A percentile compares a stretch with the other conserved stretches of the same genome.
Conservation (phyloP, 192 early-diverging fungal species). For the Coemansia sp. region DNA sequence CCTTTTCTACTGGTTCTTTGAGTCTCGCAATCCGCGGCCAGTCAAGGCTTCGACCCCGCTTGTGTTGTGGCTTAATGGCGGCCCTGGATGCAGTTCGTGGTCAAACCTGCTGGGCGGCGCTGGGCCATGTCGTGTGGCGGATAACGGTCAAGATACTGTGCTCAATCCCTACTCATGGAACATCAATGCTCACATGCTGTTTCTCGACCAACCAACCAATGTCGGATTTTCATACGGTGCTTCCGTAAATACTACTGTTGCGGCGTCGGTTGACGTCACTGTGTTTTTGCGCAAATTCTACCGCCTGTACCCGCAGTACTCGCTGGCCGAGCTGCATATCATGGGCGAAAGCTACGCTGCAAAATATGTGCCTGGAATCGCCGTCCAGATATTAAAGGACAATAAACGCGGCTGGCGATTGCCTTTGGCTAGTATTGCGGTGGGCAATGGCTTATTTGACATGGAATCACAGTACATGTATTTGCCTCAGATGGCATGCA, state of each 20-base stretch:
- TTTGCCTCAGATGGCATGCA: constrained; percentile 70
- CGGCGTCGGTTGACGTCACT: constrained; percentile 78
- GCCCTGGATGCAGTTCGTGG: constrained; percentile 78
- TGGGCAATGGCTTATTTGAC: constrained; percentile 90
- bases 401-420: constrained; percentile 23
- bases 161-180: constrained; percentile 86
- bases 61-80: constrained; percentile 76
- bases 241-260: constrained; percentile 63
- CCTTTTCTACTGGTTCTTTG: constrained; percentile 96
- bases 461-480: constrained; percentile 76
- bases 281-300: constrained; percentile 89
- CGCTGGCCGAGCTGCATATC: constrained; percentile 71
- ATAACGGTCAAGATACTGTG: constrained; percentile 62
- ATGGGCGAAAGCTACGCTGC: constrained; percentile 85
- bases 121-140: constrained; percentile 81
- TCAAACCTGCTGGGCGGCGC: constrained; percentile 70
- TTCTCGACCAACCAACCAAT: constrained; percentile 83
- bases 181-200: constrained; percentile 73
- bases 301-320: constrained; percentile 71
- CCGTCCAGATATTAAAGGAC: constrained; percentile 55
- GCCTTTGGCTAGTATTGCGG: constrained; percentile 68
- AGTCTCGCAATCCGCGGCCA: constrained; percentile 64
- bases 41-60: constrained; percentile 59
- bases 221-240: constrained; percentile 85
- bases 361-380: constrained; percentile 91